These are phyloP conservation scores for Coniferiporia sulphurascens DNA, from an alignment of 1,284 basidiomycete species.

Conservation along the genomic window DNA sequence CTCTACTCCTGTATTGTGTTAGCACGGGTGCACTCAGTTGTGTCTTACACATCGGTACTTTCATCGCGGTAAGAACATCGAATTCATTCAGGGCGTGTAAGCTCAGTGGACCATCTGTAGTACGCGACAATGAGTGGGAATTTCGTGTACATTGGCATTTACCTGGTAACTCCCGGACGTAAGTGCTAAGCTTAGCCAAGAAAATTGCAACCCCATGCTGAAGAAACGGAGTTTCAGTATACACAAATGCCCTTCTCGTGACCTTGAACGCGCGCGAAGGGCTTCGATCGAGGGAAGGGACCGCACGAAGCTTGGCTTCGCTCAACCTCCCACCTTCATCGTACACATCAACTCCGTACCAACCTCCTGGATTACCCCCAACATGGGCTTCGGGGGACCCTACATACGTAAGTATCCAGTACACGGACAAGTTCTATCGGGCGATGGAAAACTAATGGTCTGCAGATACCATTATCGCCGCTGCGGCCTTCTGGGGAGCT, in stretches of 20 bases:
- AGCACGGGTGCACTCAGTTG: not conserved
- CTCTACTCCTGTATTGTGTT: slow-evolving; percentile 8
- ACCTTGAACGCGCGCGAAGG: slow-evolving; percentile 12
- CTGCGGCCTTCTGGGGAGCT: too few species aligned
- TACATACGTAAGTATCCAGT: too few species aligned
- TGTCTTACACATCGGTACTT: not conserved
- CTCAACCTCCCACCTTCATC: too few species aligned
- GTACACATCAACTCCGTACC: too few species aligned
- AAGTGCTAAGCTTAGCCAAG: not conserved
- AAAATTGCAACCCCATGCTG: too few species aligned
- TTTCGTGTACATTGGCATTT: slow-evolving; percentile 11
- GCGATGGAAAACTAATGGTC: too few species aligned
- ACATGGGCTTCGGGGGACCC: too few species aligned
- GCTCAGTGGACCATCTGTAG: not conserved
- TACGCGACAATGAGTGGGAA: slow-evolving; percentile 1
- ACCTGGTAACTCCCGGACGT: slow-evolving; percentile 1
- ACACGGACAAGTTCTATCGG: too few species aligned
- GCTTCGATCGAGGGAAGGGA: not conserved
- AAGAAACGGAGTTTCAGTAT: not conserved
- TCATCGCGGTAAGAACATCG: slow-evolving; percentile 3
- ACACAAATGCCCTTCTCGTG: slow-evolving; percentile 12
- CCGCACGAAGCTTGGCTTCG: too few species aligned
- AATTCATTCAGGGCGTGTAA: not conserved
- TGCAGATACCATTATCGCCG: too few species aligned
- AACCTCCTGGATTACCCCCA: too few species aligned